Conservation (phyloP, 2,329 filamentous ascomycete genomes). For the Hortaea werneckii region DNA sequence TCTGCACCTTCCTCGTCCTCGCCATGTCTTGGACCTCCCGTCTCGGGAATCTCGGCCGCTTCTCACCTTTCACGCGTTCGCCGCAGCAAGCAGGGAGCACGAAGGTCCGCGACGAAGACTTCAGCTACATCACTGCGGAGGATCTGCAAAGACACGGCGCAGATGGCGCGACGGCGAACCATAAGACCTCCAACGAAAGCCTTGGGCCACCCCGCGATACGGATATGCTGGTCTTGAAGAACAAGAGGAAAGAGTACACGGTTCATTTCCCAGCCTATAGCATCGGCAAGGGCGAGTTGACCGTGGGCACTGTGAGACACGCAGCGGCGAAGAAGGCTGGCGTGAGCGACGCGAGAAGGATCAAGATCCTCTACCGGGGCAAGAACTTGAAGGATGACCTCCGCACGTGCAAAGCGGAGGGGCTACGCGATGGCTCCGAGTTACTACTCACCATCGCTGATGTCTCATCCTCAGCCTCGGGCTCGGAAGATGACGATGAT, state of each 20-base stretch:
- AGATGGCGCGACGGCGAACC: conserved; percentile 13
- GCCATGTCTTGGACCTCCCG: conserved; percentile 39
- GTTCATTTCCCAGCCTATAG: conserved; percentile 65
- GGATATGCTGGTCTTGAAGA: conserved; percentile 61
- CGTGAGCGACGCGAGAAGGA: conserved; percentile 44
- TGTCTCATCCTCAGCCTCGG: conserved; percentile 31
- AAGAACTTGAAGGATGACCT: conserved; percentile 56
- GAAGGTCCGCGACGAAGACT: conserved; percentile 65
- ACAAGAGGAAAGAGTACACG: conserved; percentile 55
- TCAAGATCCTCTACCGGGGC: conserved; percentile 67
- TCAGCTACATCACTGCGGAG: conserved; percentile 71
- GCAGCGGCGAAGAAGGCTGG: conserved; percentile 59
- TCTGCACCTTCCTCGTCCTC: conserved; percentile 30
- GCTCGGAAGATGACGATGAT: conserved; percentile 32
- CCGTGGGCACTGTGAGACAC: conserved; percentile 54
- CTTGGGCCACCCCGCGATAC: conserved; percentile 45
- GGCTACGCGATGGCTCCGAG: conserved; percentile 50
- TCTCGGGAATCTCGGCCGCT: conserved; percentile 35
- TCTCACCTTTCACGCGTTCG: conserved; percentile 40
- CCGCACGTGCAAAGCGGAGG: conserved; percentile 47
- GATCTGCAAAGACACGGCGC: conserved; percentile 42
- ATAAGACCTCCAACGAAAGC: conserved; percentile 32
- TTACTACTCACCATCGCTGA: conserved; percentile 50
- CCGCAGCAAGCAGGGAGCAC: conserved; percentile 28
- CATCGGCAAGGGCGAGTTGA: conserved; percentile 63